Percentiles rank a stretch among this genome's conserved stretches.
Conservation (phyloP, 73 alveolate genomes). For the Stentor roeselii region DNA sequence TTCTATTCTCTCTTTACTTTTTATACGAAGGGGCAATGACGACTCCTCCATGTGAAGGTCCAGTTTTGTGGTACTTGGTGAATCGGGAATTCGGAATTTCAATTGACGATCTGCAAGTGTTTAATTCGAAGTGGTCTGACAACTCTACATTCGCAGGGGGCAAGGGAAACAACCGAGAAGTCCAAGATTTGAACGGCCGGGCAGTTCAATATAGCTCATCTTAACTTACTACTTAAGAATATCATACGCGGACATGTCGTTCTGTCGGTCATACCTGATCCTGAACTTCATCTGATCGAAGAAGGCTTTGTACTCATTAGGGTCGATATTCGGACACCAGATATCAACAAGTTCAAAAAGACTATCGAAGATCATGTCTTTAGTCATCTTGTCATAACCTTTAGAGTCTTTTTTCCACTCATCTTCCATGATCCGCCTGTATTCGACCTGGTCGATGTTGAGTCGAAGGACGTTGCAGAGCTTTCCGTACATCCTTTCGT, state of each 20-base stretch:
- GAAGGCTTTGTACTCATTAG: constrained; percentile 56
- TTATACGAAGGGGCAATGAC: constrained; percentile 69
- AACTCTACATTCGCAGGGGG: constrained; percentile 43
- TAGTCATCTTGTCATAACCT: constrained; percentile 37
- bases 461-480: constrained; percentile 63
- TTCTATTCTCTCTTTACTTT: too few species aligned
- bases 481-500: constrained; percentile 46
- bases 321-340: constrained; percentile 64
- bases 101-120: constrained; percentile 42
- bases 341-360: constrained; percentile 56
- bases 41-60: constrained; percentile 63
- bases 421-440: constrained; percentile 50
- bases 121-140: constrained; percentile 41
- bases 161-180: constrained; percentile 61
- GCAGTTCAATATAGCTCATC: too few species aligned
- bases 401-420: constrained; percentile 37
- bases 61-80: constrained; percentile 63
- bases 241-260: constrained; percentile 54
- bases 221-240: constrained; percentile 25
- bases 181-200: constrained; percentile 44
- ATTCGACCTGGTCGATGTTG: constrained; percentile 55
- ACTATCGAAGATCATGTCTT: constrained; percentile 41
- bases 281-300: constrained; percentile 47
- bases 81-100: constrained; percentile 52
- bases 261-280: constrained; percentile 55